phyloP scores from a whole-genome alignment of 2,329 filamentous ascomycete genomes.

The Leptoxyphium fumago region DNA sequence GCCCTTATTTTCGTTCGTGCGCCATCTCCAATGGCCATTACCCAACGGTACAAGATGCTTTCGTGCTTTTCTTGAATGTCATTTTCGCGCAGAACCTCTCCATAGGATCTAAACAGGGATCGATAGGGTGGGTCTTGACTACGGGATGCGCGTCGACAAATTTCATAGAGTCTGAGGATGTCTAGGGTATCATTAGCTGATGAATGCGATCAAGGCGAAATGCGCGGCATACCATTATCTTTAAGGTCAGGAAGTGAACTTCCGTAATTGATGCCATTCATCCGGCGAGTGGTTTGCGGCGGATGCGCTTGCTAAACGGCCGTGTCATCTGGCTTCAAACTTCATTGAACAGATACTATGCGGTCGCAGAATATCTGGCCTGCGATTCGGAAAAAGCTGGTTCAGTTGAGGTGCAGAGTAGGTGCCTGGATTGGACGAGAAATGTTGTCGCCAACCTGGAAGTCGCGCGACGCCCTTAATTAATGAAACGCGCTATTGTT shows the following conservation, averaged over 20 bases:
- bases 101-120: conserved; percentile 70
- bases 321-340: conserved; percentile 18
- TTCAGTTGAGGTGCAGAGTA: too few species aligned
- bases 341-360: background rate
- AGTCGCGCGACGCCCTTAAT: too few species aligned
- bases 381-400: too few species aligned
- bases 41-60: conserved; percentile 58
- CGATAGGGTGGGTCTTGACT: conserved; percentile 54
- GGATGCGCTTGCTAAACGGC: conserved; percentile 20
- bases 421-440: too few species aligned
- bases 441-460: too few species aligned
- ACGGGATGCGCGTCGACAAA: conserved; percentile 57
- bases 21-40: conserved; percentile 60
- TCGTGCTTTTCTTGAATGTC: conserved; percentile 60
- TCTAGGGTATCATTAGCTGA: conserved; percentile 37
- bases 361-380: too few species aligned
- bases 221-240: conserved; percentile 23
- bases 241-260: conserved; percentile 22
- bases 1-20: conserved; percentile 13
- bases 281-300: conserved; percentile 14
- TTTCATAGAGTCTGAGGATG: conserved; percentile 62
- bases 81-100: conserved; percentile 55
- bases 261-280: conserved; percentile 17
- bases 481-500: background rate
- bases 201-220: too few species aligned